Percentiles rank a stretch among this genome's conserved stretches.
Conservation (phyloP, 768 basidiomycete species). For the Scleroderma bovista region DNA sequence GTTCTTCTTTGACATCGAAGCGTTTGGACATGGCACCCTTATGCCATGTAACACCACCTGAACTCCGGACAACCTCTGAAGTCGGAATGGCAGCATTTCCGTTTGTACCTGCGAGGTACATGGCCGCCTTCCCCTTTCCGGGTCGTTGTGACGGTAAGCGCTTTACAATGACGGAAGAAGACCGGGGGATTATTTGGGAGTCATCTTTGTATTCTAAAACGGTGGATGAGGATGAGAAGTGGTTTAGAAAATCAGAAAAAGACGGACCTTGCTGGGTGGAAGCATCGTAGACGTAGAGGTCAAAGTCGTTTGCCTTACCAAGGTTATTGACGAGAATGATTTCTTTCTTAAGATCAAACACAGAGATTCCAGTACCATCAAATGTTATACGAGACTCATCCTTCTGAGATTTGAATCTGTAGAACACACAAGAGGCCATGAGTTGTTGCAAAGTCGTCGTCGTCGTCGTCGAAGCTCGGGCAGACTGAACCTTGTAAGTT, state of each 20-base stretch:
- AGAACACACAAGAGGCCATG: slow-evolving; percentile 95
- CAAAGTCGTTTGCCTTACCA: slow-evolving; percentile 96
- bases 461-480: slow-evolving; percentile 14
- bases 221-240: not conserved
- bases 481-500: not conserved
- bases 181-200: slow-evolving; percentile 84
- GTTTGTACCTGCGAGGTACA: slow-evolving; percentile 58
- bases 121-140: slow-evolving; percentile 76
- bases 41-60: slow-evolving; percentile 49
- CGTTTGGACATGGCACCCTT: slow-evolving; percentile 80
- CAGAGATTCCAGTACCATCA: slow-evolving; percentile 97
- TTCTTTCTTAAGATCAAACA: slow-evolving; percentile 98
- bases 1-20: slow-evolving; percentile 82
- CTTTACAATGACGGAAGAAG: slow-evolving; percentile 90
- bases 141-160: slow-evolving; percentile 79
- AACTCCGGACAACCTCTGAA: slow-evolving; percentile 41
- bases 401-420: slow-evolving; percentile 94
- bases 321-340: slow-evolving; percentile 95
- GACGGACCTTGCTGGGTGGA: slow-evolving; percentile 74
- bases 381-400: slow-evolving; percentile 94
- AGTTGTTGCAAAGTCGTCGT: slow-evolving; percentile 7
- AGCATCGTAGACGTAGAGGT: slow-evolving; percentile 80
- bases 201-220: slow-evolving; percentile 86
- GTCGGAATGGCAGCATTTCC: slow-evolving; percentile 37
- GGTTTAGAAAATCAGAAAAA: not conserved